phyloP scores from a whole-genome alignment of 1,284 basidiomycete species.

The Leucoagaricus sp. region DNA sequence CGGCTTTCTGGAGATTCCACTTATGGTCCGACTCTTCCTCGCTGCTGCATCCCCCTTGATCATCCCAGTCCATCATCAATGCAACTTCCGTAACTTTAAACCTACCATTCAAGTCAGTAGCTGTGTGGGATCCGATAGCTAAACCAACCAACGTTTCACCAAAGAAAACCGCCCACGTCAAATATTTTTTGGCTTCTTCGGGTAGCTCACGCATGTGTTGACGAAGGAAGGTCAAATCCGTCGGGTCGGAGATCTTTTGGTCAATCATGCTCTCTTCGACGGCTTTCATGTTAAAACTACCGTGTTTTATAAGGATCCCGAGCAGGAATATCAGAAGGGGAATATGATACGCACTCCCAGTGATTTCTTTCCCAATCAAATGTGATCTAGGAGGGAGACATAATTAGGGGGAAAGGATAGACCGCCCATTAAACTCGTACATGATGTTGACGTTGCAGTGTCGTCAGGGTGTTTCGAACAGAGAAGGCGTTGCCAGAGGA shows the following conservation, averaged over 20 bases:
- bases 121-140: neutral
- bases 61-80: conserved; percentile 71
- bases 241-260: conserved; percentile 56
- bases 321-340: neutral
- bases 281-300: conserved; percentile 53
- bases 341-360: conserved; percentile 56
- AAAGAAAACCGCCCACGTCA: conserved; percentile 71
- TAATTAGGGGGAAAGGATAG: neutral
- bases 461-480: conserved; percentile 58
- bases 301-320: neutral
- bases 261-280: conserved; percentile 56
- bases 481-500: conserved; percentile 72
- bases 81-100: conserved; percentile 73
- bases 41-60: conserved; percentile 50
- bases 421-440: conserved; percentile 33
- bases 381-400: conserved; percentile 42
- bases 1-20: conserved; percentile 53
- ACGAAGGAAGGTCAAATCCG: conserved; percentile 61
- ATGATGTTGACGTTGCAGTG: conserved; percentile 57
- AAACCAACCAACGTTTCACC: conserved; percentile 56
- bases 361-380: conserved; percentile 62
- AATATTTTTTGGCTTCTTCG: conserved; percentile 62
- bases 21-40: conserved; percentile 57
- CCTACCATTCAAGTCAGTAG: conserved; percentile 32
- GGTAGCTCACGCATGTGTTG: conserved; percentile 61